A percentile compares a stretch with the other conserved stretches of the same genome.
phyloP scores from a whole-genome alignment of 768 basidiomycete species.

The Favolaschia claudopus region DNA sequence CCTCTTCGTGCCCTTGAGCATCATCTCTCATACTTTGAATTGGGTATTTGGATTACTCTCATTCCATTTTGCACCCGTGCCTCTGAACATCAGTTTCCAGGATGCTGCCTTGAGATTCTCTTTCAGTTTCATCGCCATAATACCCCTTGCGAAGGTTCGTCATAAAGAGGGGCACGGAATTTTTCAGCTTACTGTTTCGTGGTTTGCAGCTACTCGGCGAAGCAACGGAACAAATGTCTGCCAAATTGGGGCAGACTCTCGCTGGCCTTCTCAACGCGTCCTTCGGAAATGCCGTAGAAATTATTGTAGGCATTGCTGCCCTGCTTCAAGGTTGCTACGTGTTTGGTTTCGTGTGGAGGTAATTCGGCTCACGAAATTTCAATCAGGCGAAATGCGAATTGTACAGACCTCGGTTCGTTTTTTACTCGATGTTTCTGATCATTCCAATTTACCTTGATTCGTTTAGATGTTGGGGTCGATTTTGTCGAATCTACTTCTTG shows the following conservation, averaged over 20 bases:
- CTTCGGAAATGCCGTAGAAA: slow-evolving; percentile 86
- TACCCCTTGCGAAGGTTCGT: slow-evolving; percentile 85
- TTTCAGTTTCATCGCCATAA: slow-evolving; percentile 83
- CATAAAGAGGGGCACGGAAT: not conserved
- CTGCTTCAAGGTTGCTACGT: slow-evolving; percentile 68
- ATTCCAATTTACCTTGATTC: not conserved
- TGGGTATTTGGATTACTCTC: no score
- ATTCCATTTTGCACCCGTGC: no score
- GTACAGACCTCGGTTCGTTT: slow-evolving; percentile 85
- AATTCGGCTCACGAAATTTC: slow-evolving; percentile 6
- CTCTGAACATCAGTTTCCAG: no score
- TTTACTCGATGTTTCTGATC: not conserved
- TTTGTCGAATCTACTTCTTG: slow-evolving; percentile 87
- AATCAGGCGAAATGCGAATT: slow-evolving; percentile 79
- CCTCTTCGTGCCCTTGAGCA: slow-evolving; percentile 79
- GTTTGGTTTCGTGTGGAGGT: no score
- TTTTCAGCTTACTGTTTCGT: no score
- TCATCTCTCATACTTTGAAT: slow-evolving; percentile 64
- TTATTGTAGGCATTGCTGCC: slow-evolving; percentile 89
- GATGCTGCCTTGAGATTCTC: slow-evolving; percentile 78
- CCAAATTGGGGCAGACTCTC: slow-evolving; percentile 82
- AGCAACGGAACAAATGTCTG: slow-evolving; percentile 82
- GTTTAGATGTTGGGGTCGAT: slow-evolving; percentile 88
- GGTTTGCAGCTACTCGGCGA: slow-evolving; percentile 83
- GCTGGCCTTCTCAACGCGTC: slow-evolving; percentile 89